Evolutionary conservation across 2,329 filamentous ascomycete species (phyloP), one percentile per base, ranked within the genome.

Genomic region (Claviceps humidiphila): DNA sequence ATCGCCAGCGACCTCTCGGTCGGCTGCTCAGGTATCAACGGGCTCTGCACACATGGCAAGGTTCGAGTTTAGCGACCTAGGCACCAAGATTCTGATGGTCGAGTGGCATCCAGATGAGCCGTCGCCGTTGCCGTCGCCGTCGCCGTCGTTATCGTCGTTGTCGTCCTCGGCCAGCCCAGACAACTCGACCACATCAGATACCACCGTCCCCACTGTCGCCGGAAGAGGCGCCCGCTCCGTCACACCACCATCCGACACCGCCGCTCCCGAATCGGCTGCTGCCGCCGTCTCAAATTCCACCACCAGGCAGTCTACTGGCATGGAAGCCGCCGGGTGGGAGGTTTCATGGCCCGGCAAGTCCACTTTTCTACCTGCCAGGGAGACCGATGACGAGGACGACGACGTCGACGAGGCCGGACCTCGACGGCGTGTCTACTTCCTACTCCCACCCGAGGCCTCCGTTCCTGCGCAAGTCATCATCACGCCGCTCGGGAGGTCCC

Each of bases 51-150:
- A 60, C 70, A 71, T 54, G 68, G 74, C 88, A 46, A 83, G 89
- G 54, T 95, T 94, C 68, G 89, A 95, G 66, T 94, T 95, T 64
- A 85, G 81, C 49, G 87, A 88, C 61, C 85, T 90, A 58, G 89
- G 89, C 42, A 94, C 88, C 56, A 95, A 95, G 72, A 84, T 95
- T 57, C 72, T 95, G 60, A 93, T 95, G 88, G 84, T 95, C 41
- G 89, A 95, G 66, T 95, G 89, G 89, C 82, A 87, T 64, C 65
- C 68, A 41, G 59, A 58, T 11, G 30, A 34, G 49, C 58, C 59
- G 43, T 57, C 57, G 39, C 50, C 47, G 47, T 50, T 42, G 13
- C 16, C 37, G 22, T 24, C 30, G n/a, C 37, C 44, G 2, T n/a
- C 45, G 4, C 38, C n/a, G n/a, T 47, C 45, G 9, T n/a, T 17